These are phyloP conservation scores for Daldinia concentrica DNA, from an alignment of 495 filamentous ascomycete species.

Conservation along the genomic window DNA sequence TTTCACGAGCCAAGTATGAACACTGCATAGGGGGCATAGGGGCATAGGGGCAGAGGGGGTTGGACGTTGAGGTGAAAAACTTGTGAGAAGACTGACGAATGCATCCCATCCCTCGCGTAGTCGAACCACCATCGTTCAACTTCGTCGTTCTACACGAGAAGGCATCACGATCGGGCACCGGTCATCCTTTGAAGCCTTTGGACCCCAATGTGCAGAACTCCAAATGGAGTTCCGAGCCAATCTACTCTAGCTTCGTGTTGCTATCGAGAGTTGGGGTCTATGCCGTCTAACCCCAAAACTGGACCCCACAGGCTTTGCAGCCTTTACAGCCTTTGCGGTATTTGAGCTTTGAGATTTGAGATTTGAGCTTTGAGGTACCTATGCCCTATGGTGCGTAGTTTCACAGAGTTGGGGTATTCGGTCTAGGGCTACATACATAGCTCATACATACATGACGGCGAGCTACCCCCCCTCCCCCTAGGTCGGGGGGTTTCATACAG, in stretches of 20 bases:
- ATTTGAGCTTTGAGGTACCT: not conserved
- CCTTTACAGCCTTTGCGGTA: not conserved
- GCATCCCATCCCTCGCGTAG: conserved; percentile 9
- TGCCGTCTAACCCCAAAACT: conserved; percentile 34
- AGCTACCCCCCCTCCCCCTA: not conserved
- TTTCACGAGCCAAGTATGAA: conserved; percentile 8
- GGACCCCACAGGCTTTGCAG: conserved; percentile 20
- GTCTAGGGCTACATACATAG: conserved; percentile 15
- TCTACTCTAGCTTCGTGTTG: conserved; percentile 40
- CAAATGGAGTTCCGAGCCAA: conserved; percentile 35
- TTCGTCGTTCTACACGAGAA: conserved; percentile 1
- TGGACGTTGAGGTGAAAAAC: not conserved
- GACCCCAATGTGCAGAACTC: conserved; percentile 40
- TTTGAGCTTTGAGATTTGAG: not conserved
- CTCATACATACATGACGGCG: not conserved
- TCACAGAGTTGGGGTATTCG: conserved; percentile 29
- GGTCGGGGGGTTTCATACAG: conserved; percentile 26
- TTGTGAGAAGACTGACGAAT: conserved; percentile 20
- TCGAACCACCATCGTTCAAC: conserved; percentile 36
- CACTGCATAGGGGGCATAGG: not conserved
- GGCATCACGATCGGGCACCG: conserved; percentile 25
- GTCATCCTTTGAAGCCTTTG: conserved; percentile 19
- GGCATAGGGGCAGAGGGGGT: not conserved
- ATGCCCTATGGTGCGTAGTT: conserved; percentile 22
- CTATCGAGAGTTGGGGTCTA: conserved; percentile 42